A percentile compares a stretch with the other conserved stretches of the same genome.
phyloP scores from a whole-genome alignment of 306 rosid species.

The Psophocarpus tetragonolobus region DNA sequence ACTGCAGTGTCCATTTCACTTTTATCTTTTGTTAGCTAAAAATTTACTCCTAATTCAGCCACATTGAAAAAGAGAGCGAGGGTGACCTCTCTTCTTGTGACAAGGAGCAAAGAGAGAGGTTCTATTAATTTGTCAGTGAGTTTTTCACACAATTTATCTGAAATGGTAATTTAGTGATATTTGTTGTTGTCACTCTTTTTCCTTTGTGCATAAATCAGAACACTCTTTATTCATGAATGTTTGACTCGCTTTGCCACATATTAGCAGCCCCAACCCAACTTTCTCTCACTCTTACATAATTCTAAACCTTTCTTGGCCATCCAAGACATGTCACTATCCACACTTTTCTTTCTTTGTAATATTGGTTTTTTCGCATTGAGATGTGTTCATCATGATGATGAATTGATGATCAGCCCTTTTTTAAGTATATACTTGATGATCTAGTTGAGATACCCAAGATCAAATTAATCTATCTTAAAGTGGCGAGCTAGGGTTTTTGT shows the following conservation, averaged over 20 bases:
- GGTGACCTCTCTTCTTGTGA: constrained; percentile 27
- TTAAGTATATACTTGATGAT: not conserved
- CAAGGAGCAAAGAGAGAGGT: not conserved
- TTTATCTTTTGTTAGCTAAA: constrained; percentile 32
- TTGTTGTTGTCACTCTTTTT: constrained; percentile 19
- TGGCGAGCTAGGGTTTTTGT: not conserved
- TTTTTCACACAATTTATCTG: constrained; percentile 36
- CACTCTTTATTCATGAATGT: constrained; percentile 57
- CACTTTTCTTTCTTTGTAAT: constrained; percentile 41
- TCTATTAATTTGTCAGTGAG: constrained; percentile 23
- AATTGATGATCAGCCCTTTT: constrained; percentile 12
- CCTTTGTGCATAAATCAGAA: constrained; percentile 39
- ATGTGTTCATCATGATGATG: constrained; percentile 17
- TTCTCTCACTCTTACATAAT: constrained; percentile 52
- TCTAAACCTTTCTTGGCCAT: constrained; percentile 52
- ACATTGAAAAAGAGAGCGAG: constrained; percentile 31
- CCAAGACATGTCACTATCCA: constrained; percentile 55
- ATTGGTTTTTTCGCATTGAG: constrained; percentile 26
- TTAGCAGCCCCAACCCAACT: constrained; percentile 39
- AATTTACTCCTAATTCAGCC: constrained; percentile 19
- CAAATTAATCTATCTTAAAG: not conserved
- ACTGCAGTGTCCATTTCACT: constrained; percentile 27
- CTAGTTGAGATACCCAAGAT: not conserved
- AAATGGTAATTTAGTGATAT: constrained; percentile 46
- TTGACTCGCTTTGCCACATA: constrained; percentile 58